Conservation (phyloP, 2,329 filamentous ascomycete genomes). For the Sporothrix globosa region DNA sequence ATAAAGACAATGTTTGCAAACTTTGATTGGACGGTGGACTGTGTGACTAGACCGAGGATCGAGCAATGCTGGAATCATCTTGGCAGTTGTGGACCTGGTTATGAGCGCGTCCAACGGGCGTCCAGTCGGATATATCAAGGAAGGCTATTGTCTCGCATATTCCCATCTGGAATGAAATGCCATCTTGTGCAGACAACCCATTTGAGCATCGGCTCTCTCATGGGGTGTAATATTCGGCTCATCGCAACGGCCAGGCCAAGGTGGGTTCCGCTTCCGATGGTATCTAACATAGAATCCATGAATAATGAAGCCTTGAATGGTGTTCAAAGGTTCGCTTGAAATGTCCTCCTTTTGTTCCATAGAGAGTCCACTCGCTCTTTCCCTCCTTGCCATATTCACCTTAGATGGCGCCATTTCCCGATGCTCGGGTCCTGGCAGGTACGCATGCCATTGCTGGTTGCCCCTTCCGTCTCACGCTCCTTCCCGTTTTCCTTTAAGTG, state of each 20-base stretch:
- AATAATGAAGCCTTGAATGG: neutral
- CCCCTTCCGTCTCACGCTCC: neutral
- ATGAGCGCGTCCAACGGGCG: slow-evolving; percentile 72
- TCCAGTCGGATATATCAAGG: slow-evolving; percentile 63
- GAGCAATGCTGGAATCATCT: too few species aligned
- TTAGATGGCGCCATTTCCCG: neutral
- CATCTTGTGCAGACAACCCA: slow-evolving; percentile 64
- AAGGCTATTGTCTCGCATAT: neutral
- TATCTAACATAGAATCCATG: slow-evolving; percentile 65
- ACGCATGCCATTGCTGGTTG: neutral
- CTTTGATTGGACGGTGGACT: too few species aligned
- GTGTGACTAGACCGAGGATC: too few species aligned
- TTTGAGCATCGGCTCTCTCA: slow-evolving; percentile 80
- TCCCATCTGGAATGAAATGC: neutral
- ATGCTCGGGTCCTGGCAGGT: neutral
- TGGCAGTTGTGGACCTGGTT: too few species aligned
- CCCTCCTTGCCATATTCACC: neutral
- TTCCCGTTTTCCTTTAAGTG: slow-evolving; percentile 9
- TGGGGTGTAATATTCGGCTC: slow-evolving; percentile 83
- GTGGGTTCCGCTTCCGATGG: slow-evolving; percentile 77
- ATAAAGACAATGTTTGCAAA: neutral
- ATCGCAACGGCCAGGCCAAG: slow-evolving; percentile 67
- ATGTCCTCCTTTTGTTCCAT: neutral
- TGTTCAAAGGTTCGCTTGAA: neutral
- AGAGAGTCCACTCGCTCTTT: neutral